Conservation (phyloP, 2,329 filamentous ascomycete genomes). For the Xylaria sp. region DNA sequence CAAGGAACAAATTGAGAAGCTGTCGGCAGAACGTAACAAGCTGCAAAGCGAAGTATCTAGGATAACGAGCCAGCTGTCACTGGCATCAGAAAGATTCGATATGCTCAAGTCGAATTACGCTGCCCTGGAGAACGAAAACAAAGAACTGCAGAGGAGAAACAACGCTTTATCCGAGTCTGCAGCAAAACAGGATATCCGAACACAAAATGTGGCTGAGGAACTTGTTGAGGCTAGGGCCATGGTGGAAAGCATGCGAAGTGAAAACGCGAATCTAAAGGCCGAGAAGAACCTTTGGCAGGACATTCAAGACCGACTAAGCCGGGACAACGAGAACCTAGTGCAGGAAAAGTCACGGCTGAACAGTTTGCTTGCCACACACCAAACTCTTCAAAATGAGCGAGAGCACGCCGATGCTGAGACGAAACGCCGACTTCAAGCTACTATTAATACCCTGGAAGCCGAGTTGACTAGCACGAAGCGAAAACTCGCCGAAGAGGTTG, state of each 20-base stretch:
- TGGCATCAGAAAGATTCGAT: constrained; percentile 85
- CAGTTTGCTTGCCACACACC: constrained; percentile 82
- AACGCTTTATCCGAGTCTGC: constrained; percentile 81
- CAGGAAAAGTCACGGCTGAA: constrained; percentile 89
- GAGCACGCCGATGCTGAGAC: constrained; percentile 85
- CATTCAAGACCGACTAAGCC: constrained; percentile 86
- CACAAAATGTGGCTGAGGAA: constrained; percentile 92
- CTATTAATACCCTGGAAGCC: constrained; percentile 80
- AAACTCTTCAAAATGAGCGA: constrained; percentile 91
- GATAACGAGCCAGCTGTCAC: constrained; percentile 80
- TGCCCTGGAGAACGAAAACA: constrained; percentile 85
- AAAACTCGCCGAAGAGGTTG: constrained; percentile 83
- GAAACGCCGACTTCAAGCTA: constrained; percentile 80
- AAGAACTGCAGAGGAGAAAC: constrained; percentile 84
- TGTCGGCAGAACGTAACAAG: constrained; percentile 83
- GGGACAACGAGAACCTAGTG: constrained; percentile 85
- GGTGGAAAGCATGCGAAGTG: constrained; percentile 87
- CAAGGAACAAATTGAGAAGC: constrained; percentile 83
- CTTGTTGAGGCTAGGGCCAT: constrained; percentile 85
- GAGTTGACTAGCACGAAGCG: constrained; percentile 83
- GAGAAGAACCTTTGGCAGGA: constrained; percentile 96
- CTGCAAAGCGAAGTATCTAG: constrained; percentile 86
- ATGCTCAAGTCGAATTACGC: constrained; percentile 90
- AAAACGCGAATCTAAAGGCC: constrained; percentile 91
- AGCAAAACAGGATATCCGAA: constrained; percentile 88